These are phyloP conservation scores for Ceratocystis eucalypticola DNA, from an alignment of 2,329 filamentous ascomycete species.

Conservation along the genomic window DNA sequence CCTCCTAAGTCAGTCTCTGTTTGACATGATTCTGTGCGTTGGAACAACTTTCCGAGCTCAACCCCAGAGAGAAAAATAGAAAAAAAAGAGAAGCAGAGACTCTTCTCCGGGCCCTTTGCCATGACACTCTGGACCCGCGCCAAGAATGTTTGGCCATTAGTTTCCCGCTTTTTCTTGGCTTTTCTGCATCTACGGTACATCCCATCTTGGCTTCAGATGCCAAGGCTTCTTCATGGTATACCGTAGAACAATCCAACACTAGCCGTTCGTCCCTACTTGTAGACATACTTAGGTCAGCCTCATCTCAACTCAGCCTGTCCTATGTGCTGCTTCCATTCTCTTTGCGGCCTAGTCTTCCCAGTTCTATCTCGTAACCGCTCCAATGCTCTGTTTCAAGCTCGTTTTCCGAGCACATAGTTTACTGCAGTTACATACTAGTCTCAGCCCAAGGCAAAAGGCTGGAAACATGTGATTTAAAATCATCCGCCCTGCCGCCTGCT, in stretches of 20 bases:
- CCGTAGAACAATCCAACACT: background rate
- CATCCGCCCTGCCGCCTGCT: background rate
- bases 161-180: background rate
- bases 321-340: background rate
- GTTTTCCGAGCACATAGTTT: background rate
- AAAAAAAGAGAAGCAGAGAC: background rate
- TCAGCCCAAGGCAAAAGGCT: background rate
- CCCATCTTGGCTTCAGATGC: background rate
- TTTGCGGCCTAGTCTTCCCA: background rate
- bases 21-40: background rate
- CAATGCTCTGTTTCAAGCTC: background rate
- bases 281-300: background rate
- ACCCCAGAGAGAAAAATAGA: background rate
- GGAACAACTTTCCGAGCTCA: background rate
- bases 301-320: background rate
- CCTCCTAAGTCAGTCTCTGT: background rate
- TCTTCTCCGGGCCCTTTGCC: background rate
- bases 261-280: background rate
- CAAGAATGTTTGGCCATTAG: background rate
- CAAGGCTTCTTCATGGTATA: background rate
- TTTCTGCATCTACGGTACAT: background rate
- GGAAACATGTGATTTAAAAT: background rate
- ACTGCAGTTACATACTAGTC: background rate
- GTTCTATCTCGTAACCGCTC: background rate
- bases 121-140: background rate